phyloP scores from a whole-genome alignment of 2,329 filamentous ascomycete species.

The Phialocephala subalpina region DNA sequence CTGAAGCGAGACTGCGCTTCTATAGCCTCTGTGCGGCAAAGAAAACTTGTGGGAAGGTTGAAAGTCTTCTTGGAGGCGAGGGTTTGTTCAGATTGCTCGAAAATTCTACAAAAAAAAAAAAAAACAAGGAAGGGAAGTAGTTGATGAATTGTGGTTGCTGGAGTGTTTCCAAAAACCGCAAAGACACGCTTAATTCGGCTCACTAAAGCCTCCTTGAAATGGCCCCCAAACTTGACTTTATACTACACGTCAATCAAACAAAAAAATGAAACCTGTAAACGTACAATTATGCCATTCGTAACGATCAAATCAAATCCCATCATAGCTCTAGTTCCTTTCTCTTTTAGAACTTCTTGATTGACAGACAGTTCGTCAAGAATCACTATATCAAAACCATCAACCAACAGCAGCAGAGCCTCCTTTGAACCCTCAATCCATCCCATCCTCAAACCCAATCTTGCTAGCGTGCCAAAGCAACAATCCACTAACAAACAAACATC shows the following conservation, averaged over 20 bases:
- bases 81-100: no score
- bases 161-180: neutral
- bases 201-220: neutral
- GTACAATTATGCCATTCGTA: conserved; percentile 51
- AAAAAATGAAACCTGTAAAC: conserved; percentile 13
- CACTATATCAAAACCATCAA: neutral
- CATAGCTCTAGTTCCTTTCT: neutral
- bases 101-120: no score
- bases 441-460: neutral
- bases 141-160: neutral
- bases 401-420: conserved; percentile 5
- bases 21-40: neutral
- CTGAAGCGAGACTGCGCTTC: no score
- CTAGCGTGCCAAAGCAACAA: neutral
- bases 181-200: neutral
- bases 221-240: neutral
- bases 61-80: no score
- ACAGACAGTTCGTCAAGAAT: neutral
- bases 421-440: neutral
- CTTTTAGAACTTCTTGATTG: neutral
- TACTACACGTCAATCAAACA: neutral
- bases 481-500: neutral
- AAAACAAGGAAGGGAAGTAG: neutral
- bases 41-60: no score
- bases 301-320: conserved; percentile 50